Conservation (phyloP, 352 stramenopile genomes). For the Detonula confervacea region DNA sequence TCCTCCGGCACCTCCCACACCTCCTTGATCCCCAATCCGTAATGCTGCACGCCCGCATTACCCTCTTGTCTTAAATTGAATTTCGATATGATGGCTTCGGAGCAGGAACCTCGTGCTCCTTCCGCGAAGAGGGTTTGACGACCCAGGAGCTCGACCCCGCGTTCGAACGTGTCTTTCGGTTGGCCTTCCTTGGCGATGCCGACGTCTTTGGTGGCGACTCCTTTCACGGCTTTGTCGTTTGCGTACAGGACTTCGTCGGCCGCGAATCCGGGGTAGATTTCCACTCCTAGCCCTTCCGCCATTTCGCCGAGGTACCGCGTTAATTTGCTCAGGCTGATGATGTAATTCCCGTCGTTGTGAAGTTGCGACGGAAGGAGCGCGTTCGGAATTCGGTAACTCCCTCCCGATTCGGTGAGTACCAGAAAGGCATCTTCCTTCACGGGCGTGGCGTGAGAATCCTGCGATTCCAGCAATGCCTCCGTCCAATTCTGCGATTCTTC, state of each 20-base stretch:
- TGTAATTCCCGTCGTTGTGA: constrained; percentile 99
- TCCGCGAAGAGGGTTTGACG: constrained; percentile 97
- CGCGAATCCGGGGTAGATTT: constrained; percentile 99
- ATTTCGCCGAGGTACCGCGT: constrained; percentile 95
- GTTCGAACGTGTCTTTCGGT: constrained; percentile 95
- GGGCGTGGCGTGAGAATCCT: constrained; percentile 86
- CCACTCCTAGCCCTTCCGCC: constrained; percentile 96
- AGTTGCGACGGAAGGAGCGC: constrained; percentile 93
- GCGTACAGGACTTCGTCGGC: constrained; percentile 90
- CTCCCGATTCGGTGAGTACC: constrained; percentile 90
- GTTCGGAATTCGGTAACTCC: constrained; percentile 88
- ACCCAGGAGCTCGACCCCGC: constrained; percentile 97
- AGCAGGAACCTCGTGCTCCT: constrained; percentile 96
- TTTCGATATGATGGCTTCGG: constrained; percentile 95
- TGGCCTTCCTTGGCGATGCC: constrained; percentile 96
- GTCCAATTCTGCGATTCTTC: constrained; percentile 88
- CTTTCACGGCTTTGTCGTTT: constrained; percentile 84
- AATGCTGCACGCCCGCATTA: constrained; percentile 92
- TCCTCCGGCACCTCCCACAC: constrained; percentile 92
- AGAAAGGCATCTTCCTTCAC: constrained; percentile 95
- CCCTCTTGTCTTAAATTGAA: constrained; percentile 91
- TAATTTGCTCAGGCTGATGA: constrained; percentile 96
- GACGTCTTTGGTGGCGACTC: constrained; percentile 98
- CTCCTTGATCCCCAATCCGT: constrained; percentile 99
- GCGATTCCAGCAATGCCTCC: constrained; percentile 66